Percentiles rank a stretch among this genome's conserved stretches.
These are phyloP conservation scores for Glycine soja DNA, from an alignment of 306 rosid genomes.

Conservation along the genomic window DNA sequence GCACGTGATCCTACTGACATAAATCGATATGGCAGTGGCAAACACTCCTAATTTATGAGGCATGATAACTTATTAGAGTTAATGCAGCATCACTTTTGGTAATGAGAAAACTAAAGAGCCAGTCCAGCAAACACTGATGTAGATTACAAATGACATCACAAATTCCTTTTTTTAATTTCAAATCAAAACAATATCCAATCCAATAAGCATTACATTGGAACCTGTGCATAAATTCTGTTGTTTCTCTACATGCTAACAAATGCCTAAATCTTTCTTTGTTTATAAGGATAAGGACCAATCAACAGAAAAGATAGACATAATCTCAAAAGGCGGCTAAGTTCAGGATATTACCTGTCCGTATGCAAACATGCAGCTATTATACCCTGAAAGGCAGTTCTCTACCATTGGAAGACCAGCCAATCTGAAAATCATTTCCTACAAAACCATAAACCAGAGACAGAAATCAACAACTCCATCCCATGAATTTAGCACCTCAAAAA, in stretches of 20 bases:
- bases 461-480: constrained; percentile 36
- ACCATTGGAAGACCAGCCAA: constrained; percentile 97
- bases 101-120: constrained; percentile 6
- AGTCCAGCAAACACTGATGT: constrained; percentile 3
- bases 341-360: constrained; percentile 85
- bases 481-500: background rate
- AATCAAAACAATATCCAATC: constrained; percentile 14
- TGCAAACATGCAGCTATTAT: constrained; percentile 97
- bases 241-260: background rate
- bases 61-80: background rate
- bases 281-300: background rate
- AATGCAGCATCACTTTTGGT: constrained; percentile 4
- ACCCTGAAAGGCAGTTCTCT: constrained; percentile 95
- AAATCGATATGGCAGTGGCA: background rate
- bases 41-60: constrained; percentile 16
- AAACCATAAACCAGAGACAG: constrained; percentile 37
- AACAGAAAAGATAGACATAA: constrained; percentile 27
- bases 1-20: background rate
- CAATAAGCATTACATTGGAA: constrained; percentile 4
- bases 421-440: constrained; percentile 89
- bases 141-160: constrained; percentile 1
- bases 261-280: constrained; percentile 17
- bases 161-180: background rate
- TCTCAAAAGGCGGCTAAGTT: constrained; percentile 21
- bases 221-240: background rate